phyloP scores from a whole-genome alignment of 495 filamentous ascomycete species.

The Xylaria grammica region DNA sequence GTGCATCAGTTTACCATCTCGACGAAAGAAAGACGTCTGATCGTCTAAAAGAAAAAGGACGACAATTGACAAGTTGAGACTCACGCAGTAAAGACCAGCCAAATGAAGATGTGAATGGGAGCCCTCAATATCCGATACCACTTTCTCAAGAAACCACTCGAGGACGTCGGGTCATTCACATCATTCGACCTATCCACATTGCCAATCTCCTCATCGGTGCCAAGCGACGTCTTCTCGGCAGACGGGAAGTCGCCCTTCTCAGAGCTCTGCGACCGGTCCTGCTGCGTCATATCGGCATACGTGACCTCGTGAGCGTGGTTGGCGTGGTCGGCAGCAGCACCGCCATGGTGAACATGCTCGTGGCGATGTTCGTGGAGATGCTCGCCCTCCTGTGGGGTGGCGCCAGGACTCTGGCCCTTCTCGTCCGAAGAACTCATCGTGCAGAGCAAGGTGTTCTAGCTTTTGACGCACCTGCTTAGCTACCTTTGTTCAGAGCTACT shows the following conservation, averaged over 20 bases:
- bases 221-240: slow-evolving; percentile 37
- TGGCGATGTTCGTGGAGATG: slow-evolving; percentile 55
- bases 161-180: slow-evolving; percentile 7
- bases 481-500: slow-evolving; percentile 1
- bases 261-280: slow-evolving; percentile 24
- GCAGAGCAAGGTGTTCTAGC: not conserved
- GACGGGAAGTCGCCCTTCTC: slow-evolving; percentile 44
- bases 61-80: slow-evolving; percentile 23
- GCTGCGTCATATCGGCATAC: slow-evolving; percentile 49
- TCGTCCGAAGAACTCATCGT: slow-evolving; percentile 30
- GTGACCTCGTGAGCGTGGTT: slow-evolving; percentile 52
- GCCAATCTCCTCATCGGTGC: slow-evolving; percentile 46
- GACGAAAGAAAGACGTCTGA: slow-evolving; percentile 22
- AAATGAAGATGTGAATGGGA: slow-evolving; percentile 32
- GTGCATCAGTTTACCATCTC: slow-evolving; percentile 17
- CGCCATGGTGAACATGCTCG: slow-evolving; percentile 55
- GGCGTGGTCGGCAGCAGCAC: slow-evolving; percentile 45
- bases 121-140: slow-evolving; percentile 30
- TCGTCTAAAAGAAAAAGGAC: slow-evolving; percentile 4
- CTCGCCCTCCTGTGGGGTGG: slow-evolving; percentile 30
- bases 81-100: slow-evolving; percentile 41
- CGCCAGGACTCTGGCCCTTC: slow-evolving; percentile 24
- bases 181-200: slow-evolving; percentile 32
- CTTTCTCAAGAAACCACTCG: slow-evolving; percentile 6
- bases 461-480: not conserved